phyloP scores from a whole-genome alignment of 1,284 basidiomycete genomes.

The Tilletia indica region DNA sequence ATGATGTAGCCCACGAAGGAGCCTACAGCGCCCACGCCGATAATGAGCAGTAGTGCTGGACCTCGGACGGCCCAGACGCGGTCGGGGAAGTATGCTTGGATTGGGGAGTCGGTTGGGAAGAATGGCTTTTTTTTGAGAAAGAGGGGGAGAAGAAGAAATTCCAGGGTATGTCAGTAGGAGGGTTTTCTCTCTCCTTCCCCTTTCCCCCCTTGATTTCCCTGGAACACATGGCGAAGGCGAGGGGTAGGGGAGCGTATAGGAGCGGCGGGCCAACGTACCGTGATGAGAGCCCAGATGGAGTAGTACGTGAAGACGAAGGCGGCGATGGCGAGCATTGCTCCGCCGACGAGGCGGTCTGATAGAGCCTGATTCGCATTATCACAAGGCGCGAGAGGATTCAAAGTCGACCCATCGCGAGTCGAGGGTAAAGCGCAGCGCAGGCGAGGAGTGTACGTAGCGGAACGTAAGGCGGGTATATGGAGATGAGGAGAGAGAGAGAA shows the following conservation, averaged over 20 bases:
- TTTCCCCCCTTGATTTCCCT: background rate
- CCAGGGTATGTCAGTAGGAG: too few relatives aligned
- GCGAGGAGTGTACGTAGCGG: too few relatives aligned
- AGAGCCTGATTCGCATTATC: slow-evolving; percentile 62
- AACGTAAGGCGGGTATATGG: too few relatives aligned
- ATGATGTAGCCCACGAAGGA: slow-evolving; percentile 75
- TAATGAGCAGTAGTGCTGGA: slow-evolving; percentile 75
- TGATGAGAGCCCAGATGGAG: slow-evolving; percentile 81
- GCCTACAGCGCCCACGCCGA: slow-evolving; percentile 75
- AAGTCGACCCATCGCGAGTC: too few relatives aligned
- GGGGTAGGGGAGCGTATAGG: too few relatives aligned
- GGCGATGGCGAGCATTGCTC: slow-evolving; percentile 74
- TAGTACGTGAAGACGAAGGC: slow-evolving; percentile 80
- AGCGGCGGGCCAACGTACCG: slow-evolving; percentile 61
- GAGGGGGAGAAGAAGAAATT: background rate
- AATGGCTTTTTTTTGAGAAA: slow-evolving; percentile 68
- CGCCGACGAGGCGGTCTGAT: slow-evolving; percentile 78
- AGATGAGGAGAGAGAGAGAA: too few relatives aligned
- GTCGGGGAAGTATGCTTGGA: slow-evolving; percentile 76
- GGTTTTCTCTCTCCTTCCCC: background rate
- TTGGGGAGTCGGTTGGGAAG: slow-evolving; percentile 69
- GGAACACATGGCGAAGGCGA: too few relatives aligned
- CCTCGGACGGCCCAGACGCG: slow-evolving; percentile 86
- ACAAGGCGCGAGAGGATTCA: too few relatives aligned
- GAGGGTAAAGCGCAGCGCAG: too few relatives aligned